These are phyloP conservation scores for Baeospora myosura DNA, from an alignment of 1,284 basidiomycete species.

Conservation along the genomic window DNA sequence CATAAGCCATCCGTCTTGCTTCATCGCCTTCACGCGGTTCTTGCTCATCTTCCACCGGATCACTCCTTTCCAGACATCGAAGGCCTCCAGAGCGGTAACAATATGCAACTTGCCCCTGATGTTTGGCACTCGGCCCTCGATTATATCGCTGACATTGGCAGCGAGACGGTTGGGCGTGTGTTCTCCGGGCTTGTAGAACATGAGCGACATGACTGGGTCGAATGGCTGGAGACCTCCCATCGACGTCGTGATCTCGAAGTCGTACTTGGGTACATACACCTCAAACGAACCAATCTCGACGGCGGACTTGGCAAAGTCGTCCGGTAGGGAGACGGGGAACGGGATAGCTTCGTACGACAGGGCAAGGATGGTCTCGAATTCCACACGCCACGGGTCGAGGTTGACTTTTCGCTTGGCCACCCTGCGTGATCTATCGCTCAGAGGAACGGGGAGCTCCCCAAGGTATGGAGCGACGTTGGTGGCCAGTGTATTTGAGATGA, in stretches of 20 bases:
- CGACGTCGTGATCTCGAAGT: slow-evolving; percentile 9
- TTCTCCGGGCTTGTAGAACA: neutral
- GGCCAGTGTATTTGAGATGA: slow-evolving; percentile 22
- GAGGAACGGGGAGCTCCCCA: slow-evolving; percentile 22
- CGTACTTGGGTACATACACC: too few relatives aligned
- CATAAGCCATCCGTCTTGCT: slow-evolving; percentile 3
- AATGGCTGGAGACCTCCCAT: neutral
- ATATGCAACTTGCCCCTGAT: slow-evolving; percentile 6
- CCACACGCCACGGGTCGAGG: slow-evolving; percentile 27
- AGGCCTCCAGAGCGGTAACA: neutral
- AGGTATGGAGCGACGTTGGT: slow-evolving; percentile 22
- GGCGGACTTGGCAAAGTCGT: slow-evolving; percentile 12
- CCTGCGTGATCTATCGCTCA: slow-evolving; percentile 18
- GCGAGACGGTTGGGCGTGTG: neutral
- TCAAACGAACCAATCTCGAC: slow-evolving; percentile 25
- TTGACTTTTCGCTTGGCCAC: slow-evolving; percentile 20
- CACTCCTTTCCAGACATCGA: slow-evolving; percentile 1
- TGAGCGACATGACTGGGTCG: neutral
- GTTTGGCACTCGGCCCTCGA: slow-evolving; percentile 4
- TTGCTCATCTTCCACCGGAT: slow-evolving; percentile 8
- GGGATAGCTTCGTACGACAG: slow-evolving; percentile 20
- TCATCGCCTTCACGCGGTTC: slow-evolving; percentile 3
- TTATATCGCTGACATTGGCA: slow-evolving; percentile 4
- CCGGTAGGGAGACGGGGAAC: slow-evolving; percentile 23
- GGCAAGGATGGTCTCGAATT: slow-evolving; percentile 26